Conservation (phyloP, 495 filamentous ascomycete species). For the Aspergillus diversus region DNA sequence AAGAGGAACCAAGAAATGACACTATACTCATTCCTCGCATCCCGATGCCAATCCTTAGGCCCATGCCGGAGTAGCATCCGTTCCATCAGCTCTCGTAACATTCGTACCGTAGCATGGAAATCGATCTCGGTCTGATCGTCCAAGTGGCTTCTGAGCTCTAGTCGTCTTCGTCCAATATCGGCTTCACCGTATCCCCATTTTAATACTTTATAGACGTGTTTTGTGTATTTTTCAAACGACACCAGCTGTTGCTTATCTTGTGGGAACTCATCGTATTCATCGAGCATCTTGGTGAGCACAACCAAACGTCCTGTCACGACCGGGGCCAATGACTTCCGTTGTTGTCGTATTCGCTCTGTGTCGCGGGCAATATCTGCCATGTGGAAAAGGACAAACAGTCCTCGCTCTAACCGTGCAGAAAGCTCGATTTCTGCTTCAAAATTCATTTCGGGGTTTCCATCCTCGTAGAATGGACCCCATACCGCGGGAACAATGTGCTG, state of each 20-base stretch:
- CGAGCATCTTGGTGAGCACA: slow-evolving; percentile 24
- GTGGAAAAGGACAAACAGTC: slow-evolving; percentile 36
- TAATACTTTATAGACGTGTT: slow-evolving; percentile 31
- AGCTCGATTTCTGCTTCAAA: slow-evolving; percentile 33
- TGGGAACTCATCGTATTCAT: slow-evolving; percentile 29
- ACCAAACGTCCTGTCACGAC: slow-evolving; percentile 22
- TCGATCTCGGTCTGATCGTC: slow-evolving; percentile 32
- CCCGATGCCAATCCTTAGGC: slow-evolving; percentile 34
- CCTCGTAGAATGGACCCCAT: slow-evolving; percentile 33
- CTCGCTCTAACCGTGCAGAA: slow-evolving; percentile 30
- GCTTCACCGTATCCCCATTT: slow-evolving; percentile 30
- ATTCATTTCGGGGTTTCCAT: slow-evolving; percentile 30
- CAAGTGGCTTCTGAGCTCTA: slow-evolving; percentile 29
- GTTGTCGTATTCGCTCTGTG: slow-evolving; percentile 17
- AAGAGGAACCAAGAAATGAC: slow-evolving; percentile 38
- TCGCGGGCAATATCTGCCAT: slow-evolving; percentile 36
- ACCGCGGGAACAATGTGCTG: slow-evolving; percentile 33
- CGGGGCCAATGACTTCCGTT: slow-evolving; percentile 14
- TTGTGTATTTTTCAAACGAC: slow-evolving; percentile 24
- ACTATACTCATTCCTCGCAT: slow-evolving; percentile 32
- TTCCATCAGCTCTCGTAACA: slow-evolving; percentile 36
- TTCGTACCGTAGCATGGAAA: slow-evolving; percentile 35
- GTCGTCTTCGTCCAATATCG: slow-evolving; percentile 31
- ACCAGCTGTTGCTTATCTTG: slow-evolving; percentile 17
- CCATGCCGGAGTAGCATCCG: slow-evolving; percentile 38